Percentiles rank a stretch among this genome's conserved stretches.
phyloP scores from a whole-genome alignment of 768 basidiomycete species.

The Hericium erinaceus region DNA sequence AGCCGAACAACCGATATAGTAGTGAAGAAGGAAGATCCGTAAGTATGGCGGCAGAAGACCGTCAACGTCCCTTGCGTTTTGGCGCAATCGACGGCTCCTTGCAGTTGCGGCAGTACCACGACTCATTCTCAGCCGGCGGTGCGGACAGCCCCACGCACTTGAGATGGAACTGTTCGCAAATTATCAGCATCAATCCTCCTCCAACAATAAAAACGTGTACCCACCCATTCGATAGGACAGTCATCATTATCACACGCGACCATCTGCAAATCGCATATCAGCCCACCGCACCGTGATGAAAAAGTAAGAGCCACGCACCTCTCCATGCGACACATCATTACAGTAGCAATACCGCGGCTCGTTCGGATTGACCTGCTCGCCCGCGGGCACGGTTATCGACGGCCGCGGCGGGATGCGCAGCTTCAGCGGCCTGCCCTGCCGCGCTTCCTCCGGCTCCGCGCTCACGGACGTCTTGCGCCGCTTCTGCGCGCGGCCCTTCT shows the following conservation, averaged over 20 bases:
- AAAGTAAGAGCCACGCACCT: background rate
- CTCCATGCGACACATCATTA: background rate
- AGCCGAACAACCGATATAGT: too few relatives aligned
- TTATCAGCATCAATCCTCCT: background rate
- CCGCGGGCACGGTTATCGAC: background rate
- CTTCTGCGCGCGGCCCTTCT: too few relatives aligned
- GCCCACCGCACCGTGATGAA: background rate
- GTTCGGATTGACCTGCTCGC: background rate
- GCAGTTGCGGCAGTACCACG: background rate
- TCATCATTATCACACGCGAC: background rate
- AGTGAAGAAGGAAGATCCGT: too few relatives aligned
- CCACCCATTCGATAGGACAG: background rate
- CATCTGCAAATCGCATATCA: background rate
- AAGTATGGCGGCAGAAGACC: too few relatives aligned
- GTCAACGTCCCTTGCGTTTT: background rate
- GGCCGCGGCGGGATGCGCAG: too few relatives aligned
- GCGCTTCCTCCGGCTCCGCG: too few relatives aligned
- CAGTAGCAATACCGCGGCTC: background rate
- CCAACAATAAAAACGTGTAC: background rate
- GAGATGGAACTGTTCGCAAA: background rate
- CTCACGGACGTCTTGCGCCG: too few relatives aligned
- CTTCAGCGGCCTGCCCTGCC: too few relatives aligned
- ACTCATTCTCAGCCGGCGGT: background rate
- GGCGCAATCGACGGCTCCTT: background rate
- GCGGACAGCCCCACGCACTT: background rate